Evolutionary conservation across 1,139 yeast species (phyloP).

Genomic region (Pichia sp.): DNA sequence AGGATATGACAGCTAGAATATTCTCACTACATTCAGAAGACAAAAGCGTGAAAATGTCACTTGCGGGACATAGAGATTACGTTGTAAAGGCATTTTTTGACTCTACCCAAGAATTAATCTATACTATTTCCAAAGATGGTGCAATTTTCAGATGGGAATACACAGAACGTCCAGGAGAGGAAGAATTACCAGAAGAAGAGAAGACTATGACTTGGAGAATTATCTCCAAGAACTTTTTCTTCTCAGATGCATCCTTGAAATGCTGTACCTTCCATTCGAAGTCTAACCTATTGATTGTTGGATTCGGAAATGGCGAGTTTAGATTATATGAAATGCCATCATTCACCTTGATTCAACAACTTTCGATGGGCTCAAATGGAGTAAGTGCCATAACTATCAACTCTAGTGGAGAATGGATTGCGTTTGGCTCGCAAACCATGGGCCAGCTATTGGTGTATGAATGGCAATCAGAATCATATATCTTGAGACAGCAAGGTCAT

Average conservation of each 20-base stretch:
- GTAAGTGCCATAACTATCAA: conserved; percentile 80
- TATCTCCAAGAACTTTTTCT: conserved; percentile 65
- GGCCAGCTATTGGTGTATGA: conserved; percentile 97
- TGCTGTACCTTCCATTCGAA: conserved; percentile 81
- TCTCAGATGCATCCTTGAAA: conserved; percentile 68
- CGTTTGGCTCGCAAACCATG: conserved; percentile 83
- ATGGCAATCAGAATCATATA: conserved; percentile 97
- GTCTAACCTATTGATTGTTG: conserved; percentile 75
- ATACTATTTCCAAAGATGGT: conserved; percentile 91
- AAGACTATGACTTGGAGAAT: conserved; percentile 68
- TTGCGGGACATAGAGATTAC: conserved; percentile 90
- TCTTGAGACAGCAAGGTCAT: conserved; percentile 94
- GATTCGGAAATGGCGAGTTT: conserved; percentile 86
- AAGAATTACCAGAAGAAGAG: conserved; percentile 37
- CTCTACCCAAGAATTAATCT: conserved; percentile 78
- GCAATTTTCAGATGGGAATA: conserved; percentile 93
- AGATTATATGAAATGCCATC: conserved; percentile 83
- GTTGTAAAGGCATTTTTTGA: conserved; percentile 86
- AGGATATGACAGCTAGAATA: conserved; percentile 86
- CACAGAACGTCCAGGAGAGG: conserved; percentile 44
- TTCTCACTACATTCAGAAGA: conserved; percentile 75
- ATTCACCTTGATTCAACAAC: conserved; percentile 73
- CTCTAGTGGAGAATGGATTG: conserved; percentile 91
- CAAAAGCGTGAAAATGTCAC: conserved; percentile 73
- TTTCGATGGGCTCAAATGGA: conserved; percentile 89